A percentile compares a stretch with the other conserved stretches of the same genome.
phyloP scores from a whole-genome alignment of 2,329 filamentous ascomycete species.

The Aschersonia sp. region DNA sequence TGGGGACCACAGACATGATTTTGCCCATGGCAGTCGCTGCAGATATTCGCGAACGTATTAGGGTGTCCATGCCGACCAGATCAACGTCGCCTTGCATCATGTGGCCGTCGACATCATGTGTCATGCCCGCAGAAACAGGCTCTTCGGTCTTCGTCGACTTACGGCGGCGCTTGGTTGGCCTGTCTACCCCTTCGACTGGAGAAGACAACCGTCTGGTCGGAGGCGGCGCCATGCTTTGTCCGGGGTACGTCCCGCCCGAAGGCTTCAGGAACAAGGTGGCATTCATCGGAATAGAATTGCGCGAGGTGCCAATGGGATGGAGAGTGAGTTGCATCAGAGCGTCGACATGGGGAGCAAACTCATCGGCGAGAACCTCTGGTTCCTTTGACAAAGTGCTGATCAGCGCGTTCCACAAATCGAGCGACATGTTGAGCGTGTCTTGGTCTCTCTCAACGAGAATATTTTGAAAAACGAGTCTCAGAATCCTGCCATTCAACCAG shows the following conservation, averaged over 20 bases:
- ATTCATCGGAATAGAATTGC: conserved; percentile 88
- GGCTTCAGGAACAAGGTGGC: conserved; percentile 80
- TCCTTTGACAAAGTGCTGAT: conserved; percentile 53
- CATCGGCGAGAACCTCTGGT: conserved; percentile 49
- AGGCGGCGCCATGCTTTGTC: conserved; percentile 28
- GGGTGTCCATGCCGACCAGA: conserved; percentile 74
- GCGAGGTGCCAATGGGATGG: conserved; percentile 82
- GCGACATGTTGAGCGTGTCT: conserved; percentile 64
- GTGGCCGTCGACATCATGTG: conserved; percentile 92
- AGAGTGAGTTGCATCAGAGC: conserved; percentile 75
- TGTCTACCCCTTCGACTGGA: conserved; percentile 36
- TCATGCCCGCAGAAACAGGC: conserved; percentile 42
- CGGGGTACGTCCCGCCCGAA: conserved; percentile 70
- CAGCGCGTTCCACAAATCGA: conserved; percentile 76
- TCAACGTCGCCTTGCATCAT: conserved; percentile 98
- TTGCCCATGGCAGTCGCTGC: conserved; percentile 78
- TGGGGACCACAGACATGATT: conserved; percentile 65
- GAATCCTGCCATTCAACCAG: conserved; percentile 82
- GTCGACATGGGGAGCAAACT: conserved; percentile 63
- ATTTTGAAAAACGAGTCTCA: conserved; percentile 89
- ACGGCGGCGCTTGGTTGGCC: conserved; percentile 60
- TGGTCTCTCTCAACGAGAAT: conserved; percentile 84
- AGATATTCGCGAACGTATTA: conserved; percentile 80
- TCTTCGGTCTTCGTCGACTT: conserved; percentile 78
- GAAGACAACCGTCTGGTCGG: conserved; percentile 33